Percentiles rank a stretch among this genome's conserved stretches.
phyloP scores from a whole-genome alignment of 1,139 yeast genomes.

The Nadsonia commutata region DNA sequence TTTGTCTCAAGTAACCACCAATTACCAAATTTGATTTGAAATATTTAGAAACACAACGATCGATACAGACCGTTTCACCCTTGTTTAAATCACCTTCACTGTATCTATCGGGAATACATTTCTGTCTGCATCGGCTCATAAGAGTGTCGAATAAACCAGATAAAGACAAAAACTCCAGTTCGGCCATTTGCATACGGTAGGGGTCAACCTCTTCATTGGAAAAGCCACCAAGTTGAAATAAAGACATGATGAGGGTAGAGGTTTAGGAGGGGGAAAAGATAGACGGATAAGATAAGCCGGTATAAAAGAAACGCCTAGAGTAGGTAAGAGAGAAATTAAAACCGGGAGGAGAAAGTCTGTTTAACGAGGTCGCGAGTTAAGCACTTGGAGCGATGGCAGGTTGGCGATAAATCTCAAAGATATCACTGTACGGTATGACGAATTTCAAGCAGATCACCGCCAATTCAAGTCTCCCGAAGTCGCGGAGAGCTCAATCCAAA shows the following conservation, averaged over 20 bases:
- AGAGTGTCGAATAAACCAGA: slow-evolving; percentile 50
- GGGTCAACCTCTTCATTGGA: slow-evolving; percentile 39
- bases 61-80: slow-evolving; percentile 63
- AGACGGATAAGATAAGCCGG: no score
- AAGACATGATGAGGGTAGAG: slow-evolving; percentile 14
- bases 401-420: no score
- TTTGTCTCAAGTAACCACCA: slow-evolving; percentile 24
- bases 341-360: no score
- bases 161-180: slow-evolving; percentile 62
- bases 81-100: slow-evolving; percentile 70
- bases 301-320: no score
- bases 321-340: no score
- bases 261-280: no score
- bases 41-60: slow-evolving; percentile 64
- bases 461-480: no score
- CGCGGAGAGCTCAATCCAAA: no score
- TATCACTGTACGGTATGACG: no score
- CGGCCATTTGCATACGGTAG: slow-evolving; percentile 55
- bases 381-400: no score
- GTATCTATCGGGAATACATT: slow-evolving; percentile 62
- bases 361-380: no score
- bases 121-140: slow-evolving; percentile 41
- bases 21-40: slow-evolving; percentile 47
- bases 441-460: no score
- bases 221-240: slow-evolving; percentile 17